Evolutionary conservation across 257 asterid species (phyloP).

Genomic region (Rhazya stricta): DNA sequence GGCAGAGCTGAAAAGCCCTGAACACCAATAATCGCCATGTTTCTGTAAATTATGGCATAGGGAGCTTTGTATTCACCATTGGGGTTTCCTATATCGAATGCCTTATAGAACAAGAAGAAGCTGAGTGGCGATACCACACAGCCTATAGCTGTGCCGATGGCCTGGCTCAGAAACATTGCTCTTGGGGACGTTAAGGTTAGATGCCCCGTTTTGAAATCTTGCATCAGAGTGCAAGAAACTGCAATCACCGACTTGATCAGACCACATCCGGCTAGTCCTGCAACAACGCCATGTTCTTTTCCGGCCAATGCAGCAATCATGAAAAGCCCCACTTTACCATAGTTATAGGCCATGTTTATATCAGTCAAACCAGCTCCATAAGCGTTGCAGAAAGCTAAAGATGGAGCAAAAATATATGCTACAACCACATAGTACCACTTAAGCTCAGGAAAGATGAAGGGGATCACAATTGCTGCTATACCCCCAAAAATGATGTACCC

Average conservation of each 20-base stretch:
- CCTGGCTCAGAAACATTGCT: slow-evolving; percentile 68
- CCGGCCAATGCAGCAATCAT: slow-evolving; percentile 69
- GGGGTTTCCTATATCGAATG: slow-evolving; percentile 80
- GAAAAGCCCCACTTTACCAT: slow-evolving; percentile 73
- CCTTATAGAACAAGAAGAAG: slow-evolving; percentile 63
- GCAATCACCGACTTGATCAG: slow-evolving; percentile 53
- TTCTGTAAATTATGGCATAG: slow-evolving; percentile 64
- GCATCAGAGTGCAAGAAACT: slow-evolving; percentile 60
- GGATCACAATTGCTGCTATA: slow-evolving; percentile 44
- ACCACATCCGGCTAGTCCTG: slow-evolving; percentile 70
- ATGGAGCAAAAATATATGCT: slow-evolving; percentile 57
- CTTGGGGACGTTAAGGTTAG: slow-evolving; percentile 58
- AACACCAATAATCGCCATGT: slow-evolving; percentile 75
- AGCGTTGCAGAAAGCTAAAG: slow-evolving; percentile 73
- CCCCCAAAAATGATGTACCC: slow-evolving; percentile 47
- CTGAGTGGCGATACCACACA: slow-evolving; percentile 56
- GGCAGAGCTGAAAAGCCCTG: slow-evolving; percentile 85
- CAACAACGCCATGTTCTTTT: slow-evolving; percentile 66
- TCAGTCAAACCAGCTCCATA: slow-evolving; percentile 82
- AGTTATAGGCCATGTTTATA: slow-evolving; percentile 71
- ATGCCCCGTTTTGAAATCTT: slow-evolving; percentile 71
- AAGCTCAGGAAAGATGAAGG: slow-evolving; percentile 56
- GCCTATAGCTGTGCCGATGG: slow-evolving; percentile 62
- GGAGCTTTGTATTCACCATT: slow-evolving; percentile 83
- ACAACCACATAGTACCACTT: slow-evolving; percentile 66